Evolutionary conservation across 768 basidiomycete species (phyloP).

Genomic region (Russula sp.): DNA sequence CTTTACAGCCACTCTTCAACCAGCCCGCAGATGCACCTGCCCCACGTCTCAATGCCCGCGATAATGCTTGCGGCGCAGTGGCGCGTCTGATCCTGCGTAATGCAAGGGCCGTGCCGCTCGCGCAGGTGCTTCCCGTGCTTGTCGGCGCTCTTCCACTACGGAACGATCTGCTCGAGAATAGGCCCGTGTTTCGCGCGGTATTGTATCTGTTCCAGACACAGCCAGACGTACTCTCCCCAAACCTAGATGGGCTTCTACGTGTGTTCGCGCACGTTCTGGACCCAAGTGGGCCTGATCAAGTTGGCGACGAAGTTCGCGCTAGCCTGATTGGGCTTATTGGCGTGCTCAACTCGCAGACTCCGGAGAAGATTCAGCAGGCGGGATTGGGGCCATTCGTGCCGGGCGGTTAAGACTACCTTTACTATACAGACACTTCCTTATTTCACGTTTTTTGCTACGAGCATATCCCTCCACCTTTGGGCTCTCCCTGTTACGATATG

Average conservation of each 20-base stretch:
- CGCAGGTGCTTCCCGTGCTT: constrained; percentile 84
- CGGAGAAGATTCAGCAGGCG: constrained; percentile 73
- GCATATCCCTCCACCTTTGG: neutral
- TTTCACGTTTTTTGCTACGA: neutral
- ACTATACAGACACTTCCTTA: neutral
- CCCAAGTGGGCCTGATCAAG: constrained; percentile 62
- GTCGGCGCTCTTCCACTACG: constrained; percentile 76
- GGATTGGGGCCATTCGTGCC: constrained; percentile 55
- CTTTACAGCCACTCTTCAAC: constrained; percentile 76
- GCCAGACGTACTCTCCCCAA: constrained; percentile 58
- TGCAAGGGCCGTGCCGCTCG: constrained; percentile 70
- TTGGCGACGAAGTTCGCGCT: constrained; percentile 70
- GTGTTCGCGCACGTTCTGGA: constrained; percentile 82
- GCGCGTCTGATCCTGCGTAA: constrained; percentile 82
- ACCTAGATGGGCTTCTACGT: constrained; percentile 70
- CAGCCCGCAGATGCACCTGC: constrained; percentile 55
- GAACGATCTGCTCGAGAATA: constrained; percentile 86
- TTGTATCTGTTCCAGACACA: constrained; percentile 82
- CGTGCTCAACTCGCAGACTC: constrained; percentile 65
- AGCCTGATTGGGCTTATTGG: constrained; percentile 70
- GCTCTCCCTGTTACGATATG: constrained; percentile 4
- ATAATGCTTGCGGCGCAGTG: constrained; percentile 96
- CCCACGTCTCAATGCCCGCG: constrained; percentile 74
- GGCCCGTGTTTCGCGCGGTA: constrained; percentile 80
- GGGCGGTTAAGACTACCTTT: constrained; percentile 29